phyloP scores from a whole-genome alignment of 139 green algal genomes.

The Marvania coccoides region DNA sequence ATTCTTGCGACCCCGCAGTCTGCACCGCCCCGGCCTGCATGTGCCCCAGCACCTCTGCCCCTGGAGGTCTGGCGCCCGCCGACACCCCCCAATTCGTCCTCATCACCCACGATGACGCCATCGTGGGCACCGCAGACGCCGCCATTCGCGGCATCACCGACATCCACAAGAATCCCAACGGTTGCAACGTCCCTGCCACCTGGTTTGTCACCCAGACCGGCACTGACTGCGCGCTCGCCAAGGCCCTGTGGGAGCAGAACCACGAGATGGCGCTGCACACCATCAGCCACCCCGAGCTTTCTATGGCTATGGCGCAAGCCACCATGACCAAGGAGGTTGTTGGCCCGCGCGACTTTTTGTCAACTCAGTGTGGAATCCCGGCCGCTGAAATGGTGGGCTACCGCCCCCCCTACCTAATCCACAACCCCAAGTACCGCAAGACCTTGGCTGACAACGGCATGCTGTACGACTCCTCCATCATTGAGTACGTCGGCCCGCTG shows the following conservation, averaged over 20 bases:
- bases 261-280: conserved; percentile 22
- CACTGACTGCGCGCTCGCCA: conserved; percentile 14
- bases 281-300: conserved; percentile 5
- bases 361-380: conserved; percentile 8
- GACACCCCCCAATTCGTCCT: conserved; percentile 25
- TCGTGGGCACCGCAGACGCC: conserved; percentile 1
- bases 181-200: conserved; percentile 22
- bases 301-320: background rate
- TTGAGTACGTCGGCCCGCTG: background rate
- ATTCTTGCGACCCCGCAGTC: conserved; percentile 8
- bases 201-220: conserved; percentile 20
- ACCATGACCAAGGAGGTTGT: conserved; percentile 11
- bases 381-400: conserved; percentile 7
- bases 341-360: background rate
- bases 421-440: conserved; percentile 10
- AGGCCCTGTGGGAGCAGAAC: conserved; percentile 21
- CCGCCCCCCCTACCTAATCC: conserved; percentile 17
- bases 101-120: conserved; percentile 21
- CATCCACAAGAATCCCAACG: conserved; percentile 22
- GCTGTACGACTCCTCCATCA: conserved; percentile 24
- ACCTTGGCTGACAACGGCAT: background rate
- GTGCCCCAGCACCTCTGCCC: conserved; percentile 8
- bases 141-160: conserved; percentile 20
- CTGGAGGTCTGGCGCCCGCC: conserved; percentile 2
- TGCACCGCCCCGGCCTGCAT: conserved; percentile 3